Conservation (phyloP, 441 rosid species). For the Bocquillonia castaneifolia region DNA sequence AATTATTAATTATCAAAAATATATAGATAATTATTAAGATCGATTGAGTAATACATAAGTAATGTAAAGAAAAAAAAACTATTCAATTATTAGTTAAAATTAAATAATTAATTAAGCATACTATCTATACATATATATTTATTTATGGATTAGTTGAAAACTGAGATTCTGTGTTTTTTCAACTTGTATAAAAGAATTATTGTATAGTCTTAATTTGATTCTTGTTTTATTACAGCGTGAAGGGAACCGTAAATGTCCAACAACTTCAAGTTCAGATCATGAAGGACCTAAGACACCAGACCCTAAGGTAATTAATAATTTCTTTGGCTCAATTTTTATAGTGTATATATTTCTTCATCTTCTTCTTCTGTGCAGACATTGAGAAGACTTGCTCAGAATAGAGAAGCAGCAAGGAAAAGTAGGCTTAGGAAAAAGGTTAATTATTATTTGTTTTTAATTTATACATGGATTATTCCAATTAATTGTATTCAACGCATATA, state of each 20-base stretch:
- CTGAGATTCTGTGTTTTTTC: conserved; percentile 32
- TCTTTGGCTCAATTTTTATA: conserved; percentile 11
- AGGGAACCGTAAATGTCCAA: conserved; percentile 65
- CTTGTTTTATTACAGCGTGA: conserved; percentile 53
- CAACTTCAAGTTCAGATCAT: conserved; percentile 70
- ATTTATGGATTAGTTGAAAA: conserved; percentile 6
- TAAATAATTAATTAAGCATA: neutral
- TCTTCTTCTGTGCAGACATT: conserved; percentile 43
- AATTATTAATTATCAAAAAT: too few species aligned
- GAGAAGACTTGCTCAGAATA: conserved; percentile 98
- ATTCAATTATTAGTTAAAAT: neutral
- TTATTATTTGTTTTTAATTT: too few species aligned
- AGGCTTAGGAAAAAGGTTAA: conserved; percentile 83
- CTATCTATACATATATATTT: conserved; percentile 8
- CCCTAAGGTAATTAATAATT: conserved; percentile 53
- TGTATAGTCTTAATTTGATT: neutral
- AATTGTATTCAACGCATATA: conserved; percentile 13
- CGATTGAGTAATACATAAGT: neutral
- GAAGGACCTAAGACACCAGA: conserved; percentile 90
- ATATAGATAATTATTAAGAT: neutral
- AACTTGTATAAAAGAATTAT: conserved; percentile 20
- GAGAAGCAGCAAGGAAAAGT: conserved; percentile 99
- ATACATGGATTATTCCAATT: neutral
- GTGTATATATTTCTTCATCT: neutral
- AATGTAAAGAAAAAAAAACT: neutral